Conservation (phyloP, 306 rosid species). For the Mimosa bimucronata region DNA sequence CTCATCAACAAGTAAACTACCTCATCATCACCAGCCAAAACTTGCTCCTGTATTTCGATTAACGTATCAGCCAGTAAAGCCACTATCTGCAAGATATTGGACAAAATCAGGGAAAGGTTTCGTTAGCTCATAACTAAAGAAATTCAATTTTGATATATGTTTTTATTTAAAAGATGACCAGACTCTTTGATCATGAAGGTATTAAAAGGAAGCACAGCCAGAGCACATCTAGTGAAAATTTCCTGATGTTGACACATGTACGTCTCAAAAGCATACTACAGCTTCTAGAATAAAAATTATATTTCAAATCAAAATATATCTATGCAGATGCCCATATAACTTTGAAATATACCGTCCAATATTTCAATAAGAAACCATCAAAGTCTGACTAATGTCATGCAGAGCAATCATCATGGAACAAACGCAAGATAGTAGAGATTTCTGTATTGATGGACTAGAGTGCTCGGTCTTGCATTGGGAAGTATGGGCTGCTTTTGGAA, state of each 20-base stretch:
- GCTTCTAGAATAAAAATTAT: constrained; percentile 24
- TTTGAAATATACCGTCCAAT: neutral
- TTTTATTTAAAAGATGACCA: neutral
- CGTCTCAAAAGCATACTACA: constrained; percentile 9
- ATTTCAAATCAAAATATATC: constrained; percentile 1
- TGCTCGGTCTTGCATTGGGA: neutral
- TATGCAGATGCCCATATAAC: neutral
- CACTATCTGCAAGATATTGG: constrained; percentile 64
- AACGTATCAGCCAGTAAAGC: constrained; percentile 83
- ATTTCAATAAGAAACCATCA: constrained; percentile 2
- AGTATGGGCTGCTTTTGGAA: neutral
- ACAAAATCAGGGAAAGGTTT: constrained; percentile 1
- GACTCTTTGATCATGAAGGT: constrained; percentile 22
- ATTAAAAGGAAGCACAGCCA: neutral
- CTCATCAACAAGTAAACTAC: constrained; percentile 39
- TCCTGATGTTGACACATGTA: neutral
- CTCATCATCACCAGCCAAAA: constrained; percentile 69
- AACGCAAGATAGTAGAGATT: neutral
- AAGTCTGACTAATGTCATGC: neutral
- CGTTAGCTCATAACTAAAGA: neutral
- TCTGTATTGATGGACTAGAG: neutral
- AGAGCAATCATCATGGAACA: neutral
- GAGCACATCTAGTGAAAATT: constrained; percentile 8
- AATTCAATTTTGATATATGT: constrained; percentile 7
- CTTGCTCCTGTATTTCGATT: constrained; percentile 88